These are phyloP conservation scores for Trichoderma asperelloides DNA, from an alignment of 495 filamentous ascomycete species.

Conservation along the genomic window DNA sequence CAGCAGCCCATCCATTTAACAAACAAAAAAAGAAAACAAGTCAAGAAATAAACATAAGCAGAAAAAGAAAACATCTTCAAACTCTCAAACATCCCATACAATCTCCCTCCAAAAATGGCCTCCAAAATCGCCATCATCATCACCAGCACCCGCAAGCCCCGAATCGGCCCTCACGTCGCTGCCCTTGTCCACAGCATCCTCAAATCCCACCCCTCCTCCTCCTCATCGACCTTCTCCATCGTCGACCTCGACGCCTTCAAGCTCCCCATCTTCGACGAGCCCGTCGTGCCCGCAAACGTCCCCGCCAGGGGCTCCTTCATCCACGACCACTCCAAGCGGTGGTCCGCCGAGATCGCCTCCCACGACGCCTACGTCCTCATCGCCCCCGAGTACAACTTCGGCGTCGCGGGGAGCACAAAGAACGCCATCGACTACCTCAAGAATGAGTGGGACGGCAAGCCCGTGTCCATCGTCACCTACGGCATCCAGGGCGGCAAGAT, in stretches of 20 bases:
- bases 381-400: slow-evolving; percentile 37
- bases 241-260: slow-evolving; percentile 45
- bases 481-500: slow-evolving; percentile 42
- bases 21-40: no score
- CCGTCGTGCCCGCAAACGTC: slow-evolving; percentile 39
- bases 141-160: slow-evolving; percentile 25
- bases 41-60: background rate
- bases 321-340: slow-evolving; percentile 38
- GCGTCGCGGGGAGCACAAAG: slow-evolving; percentile 45
- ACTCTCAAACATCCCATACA: no score
- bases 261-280: slow-evolving; percentile 50
- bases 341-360: slow-evolving; percentile 38
- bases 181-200: slow-evolving; percentile 26
- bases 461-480: slow-evolving; percentile 47
- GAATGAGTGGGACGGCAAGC: slow-evolving; percentile 53
- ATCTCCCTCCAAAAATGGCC: background rate
- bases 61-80: background rate
- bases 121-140: slow-evolving; percentile 29
- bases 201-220: slow-evolving; percentile 17
- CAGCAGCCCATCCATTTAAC: no score
- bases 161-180: slow-evolving; percentile 28
- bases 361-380: slow-evolving; percentile 51
- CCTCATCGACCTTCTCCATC: slow-evolving; percentile 20
- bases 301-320: slow-evolving; percentile 32
- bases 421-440: slow-evolving; percentile 56